phyloP scores from a whole-genome alignment of 345 rosid genomes.

The Eutrema yunnanense region DNA sequence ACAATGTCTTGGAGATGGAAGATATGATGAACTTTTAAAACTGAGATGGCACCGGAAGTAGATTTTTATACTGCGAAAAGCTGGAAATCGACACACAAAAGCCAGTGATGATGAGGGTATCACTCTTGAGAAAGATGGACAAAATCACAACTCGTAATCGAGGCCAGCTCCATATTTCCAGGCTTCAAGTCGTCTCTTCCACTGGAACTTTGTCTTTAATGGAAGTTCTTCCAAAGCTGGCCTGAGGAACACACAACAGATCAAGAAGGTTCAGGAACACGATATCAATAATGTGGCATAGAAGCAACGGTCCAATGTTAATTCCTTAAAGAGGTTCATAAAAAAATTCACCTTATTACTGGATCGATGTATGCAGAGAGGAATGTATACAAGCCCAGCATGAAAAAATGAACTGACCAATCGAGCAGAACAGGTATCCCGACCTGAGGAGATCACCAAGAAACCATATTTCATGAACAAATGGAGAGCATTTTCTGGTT shows the following conservation, averaged over 20 bases:
- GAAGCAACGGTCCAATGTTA: background rate
- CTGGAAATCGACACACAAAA: background rate
- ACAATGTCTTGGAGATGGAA: background rate
- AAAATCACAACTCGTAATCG: conserved; percentile 62
- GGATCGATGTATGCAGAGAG: conserved; percentile 77
- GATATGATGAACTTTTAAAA: background rate
- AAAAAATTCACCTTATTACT: conserved; percentile 48
- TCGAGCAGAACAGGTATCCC: conserved; percentile 70
- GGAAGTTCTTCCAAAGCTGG: conserved; percentile 48
- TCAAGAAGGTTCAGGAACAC: background rate
- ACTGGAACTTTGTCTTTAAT: conserved; percentile 46
- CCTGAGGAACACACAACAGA: conserved; percentile 33
- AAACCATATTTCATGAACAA: background rate
- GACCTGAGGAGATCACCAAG: conserved; percentile 43
- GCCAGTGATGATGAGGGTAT: background rate
- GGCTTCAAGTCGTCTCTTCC: conserved; percentile 79
- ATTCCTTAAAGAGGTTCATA: background rate
- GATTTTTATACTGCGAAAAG: background rate
- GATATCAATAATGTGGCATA: background rate
- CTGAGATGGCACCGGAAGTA: background rate
- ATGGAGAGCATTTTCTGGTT: background rate
- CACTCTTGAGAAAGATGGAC: background rate
- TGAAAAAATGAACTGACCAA: conserved; percentile 80
- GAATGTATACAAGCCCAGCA: conserved; percentile 79
- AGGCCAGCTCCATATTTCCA: conserved; percentile 88